Conservation (phyloP, 163 green algal species). For the Trebouxia gelatinosa region DNA sequence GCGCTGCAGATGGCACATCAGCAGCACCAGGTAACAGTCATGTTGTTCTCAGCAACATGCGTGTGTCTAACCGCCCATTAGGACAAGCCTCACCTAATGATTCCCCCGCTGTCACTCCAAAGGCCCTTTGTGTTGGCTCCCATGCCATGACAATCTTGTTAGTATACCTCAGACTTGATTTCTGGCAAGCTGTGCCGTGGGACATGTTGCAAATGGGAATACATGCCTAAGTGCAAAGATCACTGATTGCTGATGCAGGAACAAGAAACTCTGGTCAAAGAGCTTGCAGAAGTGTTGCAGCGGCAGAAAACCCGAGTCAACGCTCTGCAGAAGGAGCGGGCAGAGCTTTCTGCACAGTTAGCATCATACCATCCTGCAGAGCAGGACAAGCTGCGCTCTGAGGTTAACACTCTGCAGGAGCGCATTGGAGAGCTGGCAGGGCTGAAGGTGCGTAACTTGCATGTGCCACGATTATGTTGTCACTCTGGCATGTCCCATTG, state of each 20-base stretch:
- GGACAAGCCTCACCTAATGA: too few relatives aligned
- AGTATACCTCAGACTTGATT: background rate
- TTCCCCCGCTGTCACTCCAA: too few relatives aligned
- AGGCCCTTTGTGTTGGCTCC: too few relatives aligned
- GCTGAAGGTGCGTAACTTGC: slow-evolving; percentile 37
- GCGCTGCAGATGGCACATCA: too few relatives aligned
- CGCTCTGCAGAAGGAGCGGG: slow-evolving; percentile 57
- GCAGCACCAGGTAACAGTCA: too few relatives aligned
- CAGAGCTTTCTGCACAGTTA: slow-evolving; percentile 46
- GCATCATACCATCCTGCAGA: slow-evolving; percentile 48
- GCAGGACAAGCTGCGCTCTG: slow-evolving; percentile 53
- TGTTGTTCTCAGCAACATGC: too few relatives aligned
- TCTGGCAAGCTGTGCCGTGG: background rate
- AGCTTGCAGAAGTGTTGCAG: slow-evolving; percentile 60
- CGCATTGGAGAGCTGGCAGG: slow-evolving; percentile 36
- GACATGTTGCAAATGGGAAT: too few relatives aligned
- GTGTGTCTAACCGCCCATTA: too few relatives aligned
- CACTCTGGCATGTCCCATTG: background rate
- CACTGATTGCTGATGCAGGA: slow-evolving; percentile 44
- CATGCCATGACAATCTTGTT: background rate
- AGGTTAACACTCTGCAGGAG: slow-evolving; percentile 47
- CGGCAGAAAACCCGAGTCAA: slow-evolving; percentile 70
- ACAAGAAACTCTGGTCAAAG: slow-evolving; percentile 38
- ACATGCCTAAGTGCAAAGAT: too few relatives aligned
- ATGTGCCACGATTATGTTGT: too few relatives aligned